phyloP scores from a whole-genome alignment of 495 filamentous ascomycete species.

The Daldinia concentrica region DNA sequence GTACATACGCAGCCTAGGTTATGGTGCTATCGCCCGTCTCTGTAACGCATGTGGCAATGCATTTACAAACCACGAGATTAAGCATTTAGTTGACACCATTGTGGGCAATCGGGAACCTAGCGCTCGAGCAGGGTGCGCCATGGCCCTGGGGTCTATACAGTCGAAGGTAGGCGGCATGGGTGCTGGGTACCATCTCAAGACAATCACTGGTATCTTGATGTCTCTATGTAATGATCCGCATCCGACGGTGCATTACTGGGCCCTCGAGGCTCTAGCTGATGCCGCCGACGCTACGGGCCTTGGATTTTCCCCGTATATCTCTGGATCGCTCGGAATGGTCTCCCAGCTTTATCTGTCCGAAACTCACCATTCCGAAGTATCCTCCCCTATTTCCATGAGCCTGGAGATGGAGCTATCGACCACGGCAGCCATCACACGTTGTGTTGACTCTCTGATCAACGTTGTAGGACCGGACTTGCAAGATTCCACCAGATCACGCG shows the following conservation, averaged over 20 bases:
- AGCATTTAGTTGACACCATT: slow-evolving; percentile 91
- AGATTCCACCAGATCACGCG: slow-evolving; percentile 88
- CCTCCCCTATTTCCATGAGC: slow-evolving; percentile 82
- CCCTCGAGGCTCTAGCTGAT: slow-evolving; percentile 84
- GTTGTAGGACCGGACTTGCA: slow-evolving; percentile 95
- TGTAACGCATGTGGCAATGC: slow-evolving; percentile 88
- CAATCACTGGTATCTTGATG: slow-evolving; percentile 93
- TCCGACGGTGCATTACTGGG: slow-evolving; percentile 95
- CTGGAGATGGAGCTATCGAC: slow-evolving; percentile 84
- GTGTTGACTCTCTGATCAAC: slow-evolving; percentile 94
- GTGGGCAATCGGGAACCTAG: slow-evolving; percentile 92
- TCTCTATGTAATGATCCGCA: slow-evolving; percentile 96
- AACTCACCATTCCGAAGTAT: slow-evolving; percentile 86
- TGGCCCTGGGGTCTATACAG: slow-evolving; percentile 93
- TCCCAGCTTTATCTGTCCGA: slow-evolving; percentile 91
- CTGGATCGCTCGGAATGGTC: slow-evolving; percentile 89
- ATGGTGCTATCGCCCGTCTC: slow-evolving; percentile 86
- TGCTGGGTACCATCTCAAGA: slow-evolving; percentile 95
- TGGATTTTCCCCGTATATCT: slow-evolving; percentile 88
- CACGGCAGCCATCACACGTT: slow-evolving; percentile 81
- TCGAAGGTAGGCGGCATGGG: slow-evolving; percentile 97
- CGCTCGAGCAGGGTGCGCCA: slow-evolving; percentile 90
- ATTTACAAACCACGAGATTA: slow-evolving; percentile 89
- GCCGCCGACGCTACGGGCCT: slow-evolving; percentile 93
- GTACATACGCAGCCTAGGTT: slow-evolving; percentile 84